These are phyloP conservation scores for Westerdykella aurantiaca DNA, from an alignment of 2,329 filamentous ascomycete species.

Conservation along the genomic window DNA sequence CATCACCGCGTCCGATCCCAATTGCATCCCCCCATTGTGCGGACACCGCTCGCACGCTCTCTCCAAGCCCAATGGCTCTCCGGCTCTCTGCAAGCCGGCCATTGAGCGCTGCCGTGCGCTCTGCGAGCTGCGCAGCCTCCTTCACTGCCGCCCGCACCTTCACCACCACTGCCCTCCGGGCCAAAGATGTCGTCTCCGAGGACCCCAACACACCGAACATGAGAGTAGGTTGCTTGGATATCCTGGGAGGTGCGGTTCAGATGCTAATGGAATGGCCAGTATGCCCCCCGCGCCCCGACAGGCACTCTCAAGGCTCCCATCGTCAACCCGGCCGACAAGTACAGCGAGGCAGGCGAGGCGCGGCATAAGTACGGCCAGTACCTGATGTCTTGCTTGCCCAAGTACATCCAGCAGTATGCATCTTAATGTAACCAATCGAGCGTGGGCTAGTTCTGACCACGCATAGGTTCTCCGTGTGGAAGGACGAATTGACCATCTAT, in stretches of 20 bases:
- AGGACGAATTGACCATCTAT: conserved; percentile 94
- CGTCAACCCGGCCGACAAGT: conserved; percentile 91
- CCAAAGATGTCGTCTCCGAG: conserved; percentile 42
- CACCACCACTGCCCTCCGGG: conserved; percentile 37
- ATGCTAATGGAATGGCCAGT: conserved; percentile 29
- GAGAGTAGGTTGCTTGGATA: conserved; percentile 28
- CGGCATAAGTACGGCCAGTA: conserved; percentile 95
- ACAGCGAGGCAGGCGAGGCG: conserved; percentile 75
- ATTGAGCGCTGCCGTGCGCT: conserved; percentile 33
- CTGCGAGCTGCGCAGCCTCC: conserved; percentile 26
- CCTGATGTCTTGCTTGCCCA: conserved; percentile 92
- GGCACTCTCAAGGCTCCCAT: conserved; percentile 66
- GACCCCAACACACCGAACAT: conserved; percentile 43
- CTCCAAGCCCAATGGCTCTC: conserved; percentile 35
- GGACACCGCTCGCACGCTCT: conserved; percentile 9
- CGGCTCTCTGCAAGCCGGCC: conserved; percentile 37
- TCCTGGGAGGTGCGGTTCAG: background rate
- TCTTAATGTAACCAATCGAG: background rate
- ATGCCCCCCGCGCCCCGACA: conserved; percentile 38
- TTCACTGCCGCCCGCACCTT: conserved; percentile 36
- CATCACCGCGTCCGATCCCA: conserved; percentile 5
- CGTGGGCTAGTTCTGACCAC: conserved; percentile 1
- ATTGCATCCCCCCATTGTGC: conserved; percentile 2
- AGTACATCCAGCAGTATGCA: conserved; percentile 82
- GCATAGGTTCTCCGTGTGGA: conserved; percentile 87